Evolutionary conservation across 805 yeast genomes (phyloP).

Genomic region (Ogataea neopini): DNA sequence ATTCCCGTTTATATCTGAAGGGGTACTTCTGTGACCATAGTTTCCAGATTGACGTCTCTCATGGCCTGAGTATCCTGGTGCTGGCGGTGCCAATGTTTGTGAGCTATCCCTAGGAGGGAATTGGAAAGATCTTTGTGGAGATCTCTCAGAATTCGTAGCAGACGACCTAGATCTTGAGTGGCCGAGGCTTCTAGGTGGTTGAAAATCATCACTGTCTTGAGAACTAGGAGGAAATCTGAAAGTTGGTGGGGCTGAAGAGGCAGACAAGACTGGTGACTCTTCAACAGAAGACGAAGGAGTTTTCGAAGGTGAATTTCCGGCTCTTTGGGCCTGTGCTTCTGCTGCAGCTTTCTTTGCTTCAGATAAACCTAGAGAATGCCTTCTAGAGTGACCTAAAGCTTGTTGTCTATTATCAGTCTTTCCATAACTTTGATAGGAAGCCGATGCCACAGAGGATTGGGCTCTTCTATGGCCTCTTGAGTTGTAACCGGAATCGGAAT

Average conservation of each 20-base stretch:
- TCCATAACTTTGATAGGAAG: constrained; percentile 20
- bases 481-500: constrained; percentile 15
- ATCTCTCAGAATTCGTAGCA: constrained; percentile 27
- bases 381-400: constrained; percentile 74
- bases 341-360: constrained; percentile 99
- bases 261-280: constrained; percentile 11
- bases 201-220: constrained; percentile 14
- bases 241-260: constrained; percentile 31
- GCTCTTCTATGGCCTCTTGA: constrained; percentile 47
- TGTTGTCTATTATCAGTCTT: constrained; percentile 30
- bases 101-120: constrained; percentile 56
- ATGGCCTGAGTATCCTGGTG: constrained; percentile 49
- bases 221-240: constrained; percentile 58
- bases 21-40: constrained; percentile 40
- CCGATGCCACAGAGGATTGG: constrained; percentile 39
- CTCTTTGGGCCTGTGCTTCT: constrained; percentile 74
- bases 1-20: constrained; percentile 52
- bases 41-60: constrained; percentile 46
- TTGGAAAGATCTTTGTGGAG: constrained; percentile 56
- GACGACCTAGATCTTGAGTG: constrained; percentile 37
- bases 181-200: constrained; percentile 11
- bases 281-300: constrained; percentile 18
- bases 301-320: constrained; percentile 36
- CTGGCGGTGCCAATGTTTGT: constrained; percentile 48
- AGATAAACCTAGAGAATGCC: constrained; percentile 87